These are phyloP conservation scores for Malassezia caprae DNA, from an alignment of 1,284 basidiomycete species.

Conservation along the genomic window DNA sequence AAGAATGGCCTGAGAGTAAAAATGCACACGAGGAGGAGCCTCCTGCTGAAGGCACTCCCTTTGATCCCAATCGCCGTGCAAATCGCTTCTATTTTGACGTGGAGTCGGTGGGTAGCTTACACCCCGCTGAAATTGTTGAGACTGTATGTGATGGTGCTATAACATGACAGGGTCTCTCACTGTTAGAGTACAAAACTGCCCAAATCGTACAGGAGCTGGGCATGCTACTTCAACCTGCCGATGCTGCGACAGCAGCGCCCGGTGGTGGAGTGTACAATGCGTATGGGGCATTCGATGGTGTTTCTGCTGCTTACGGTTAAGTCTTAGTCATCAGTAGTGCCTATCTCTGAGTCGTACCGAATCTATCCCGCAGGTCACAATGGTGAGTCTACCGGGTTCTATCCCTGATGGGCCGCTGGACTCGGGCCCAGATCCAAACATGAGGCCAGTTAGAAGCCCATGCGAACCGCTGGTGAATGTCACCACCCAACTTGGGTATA, in stretches of 20 bases:
- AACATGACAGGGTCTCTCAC: slow-evolving; percentile 24
- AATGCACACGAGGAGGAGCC: slow-evolving; percentile 44
- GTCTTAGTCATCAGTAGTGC: not conserved
- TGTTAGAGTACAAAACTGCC: slow-evolving; percentile 40
- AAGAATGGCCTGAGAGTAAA: slow-evolving; percentile 42
- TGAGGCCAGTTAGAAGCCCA: not conserved
- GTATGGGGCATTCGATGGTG: not conserved
- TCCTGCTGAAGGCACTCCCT: slow-evolving; percentile 34
- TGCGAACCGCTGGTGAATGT: not conserved
- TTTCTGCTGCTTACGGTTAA: not conserved
- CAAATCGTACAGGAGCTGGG: slow-evolving; percentile 45
- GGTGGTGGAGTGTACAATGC: slow-evolving; percentile 6
- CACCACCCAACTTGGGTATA: not conserved
- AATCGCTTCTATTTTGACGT: slow-evolving; percentile 46
- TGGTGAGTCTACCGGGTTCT: not conserved
- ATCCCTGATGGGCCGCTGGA: not conserved
- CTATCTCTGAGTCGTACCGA: not conserved
- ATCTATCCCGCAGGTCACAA: not conserved
- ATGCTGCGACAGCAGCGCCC: not conserved
- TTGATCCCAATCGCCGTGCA: slow-evolving; percentile 37
- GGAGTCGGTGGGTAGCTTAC: slow-evolving; percentile 40
- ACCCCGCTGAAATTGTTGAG: slow-evolving; percentile 42
- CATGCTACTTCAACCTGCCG: slow-evolving; percentile 29
- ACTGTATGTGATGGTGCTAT: slow-evolving; percentile 20
- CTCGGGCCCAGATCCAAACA: not conserved